These are phyloP conservation scores for Suhomyces xylopsoci DNA, from an alignment of 805 yeast species.

Conservation along the genomic window DNA sequence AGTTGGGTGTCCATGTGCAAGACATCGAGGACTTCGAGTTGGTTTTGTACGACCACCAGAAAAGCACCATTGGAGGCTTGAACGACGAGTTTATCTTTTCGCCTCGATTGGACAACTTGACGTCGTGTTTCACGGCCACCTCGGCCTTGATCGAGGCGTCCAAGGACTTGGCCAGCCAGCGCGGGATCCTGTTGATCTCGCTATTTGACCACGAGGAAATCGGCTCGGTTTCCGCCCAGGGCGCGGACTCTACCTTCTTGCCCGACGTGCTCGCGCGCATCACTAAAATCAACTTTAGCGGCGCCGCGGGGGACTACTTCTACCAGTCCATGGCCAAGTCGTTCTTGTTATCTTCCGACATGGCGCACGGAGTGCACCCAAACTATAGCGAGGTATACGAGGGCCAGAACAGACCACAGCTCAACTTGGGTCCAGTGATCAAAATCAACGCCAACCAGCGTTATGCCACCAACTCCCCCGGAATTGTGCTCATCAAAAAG, in stretches of 20 bases:
- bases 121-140: constrained; percentile 79
- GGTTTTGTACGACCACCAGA: constrained; percentile 79
- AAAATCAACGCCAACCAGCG: constrained; percentile 94
- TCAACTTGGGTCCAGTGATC: constrained; percentile 89
- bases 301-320: constrained; percentile 27
- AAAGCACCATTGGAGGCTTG: constrained; percentile 80
- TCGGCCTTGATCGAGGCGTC: constrained; percentile 63
- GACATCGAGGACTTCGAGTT: constrained; percentile 89
- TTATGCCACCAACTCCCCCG: constrained; percentile 90
- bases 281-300: constrained; percentile 31
- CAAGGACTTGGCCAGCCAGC: constrained; percentile 40
- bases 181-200: constrained; percentile 69
- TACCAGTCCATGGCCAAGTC: constrained; percentile 68
- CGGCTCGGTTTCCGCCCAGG: constrained; percentile 92
- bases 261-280: constrained; percentile 75
- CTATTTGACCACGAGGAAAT: constrained; percentile 95
- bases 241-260: constrained; percentile 90
- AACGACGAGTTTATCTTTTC: constrained; percentile 88
- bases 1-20: constrained; percentile 48
- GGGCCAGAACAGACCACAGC: constrained; percentile 67
- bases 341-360: constrained; percentile 87
- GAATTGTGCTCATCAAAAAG: constrained; percentile 72
- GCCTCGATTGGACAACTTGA: constrained; percentile 87
- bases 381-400: constrained; percentile 80
- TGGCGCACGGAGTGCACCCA: constrained; percentile 97